Evolutionary conservation across 1,139 yeast genomes (phyloP).

Genomic region (Debaryomyces robertsiae): DNA sequence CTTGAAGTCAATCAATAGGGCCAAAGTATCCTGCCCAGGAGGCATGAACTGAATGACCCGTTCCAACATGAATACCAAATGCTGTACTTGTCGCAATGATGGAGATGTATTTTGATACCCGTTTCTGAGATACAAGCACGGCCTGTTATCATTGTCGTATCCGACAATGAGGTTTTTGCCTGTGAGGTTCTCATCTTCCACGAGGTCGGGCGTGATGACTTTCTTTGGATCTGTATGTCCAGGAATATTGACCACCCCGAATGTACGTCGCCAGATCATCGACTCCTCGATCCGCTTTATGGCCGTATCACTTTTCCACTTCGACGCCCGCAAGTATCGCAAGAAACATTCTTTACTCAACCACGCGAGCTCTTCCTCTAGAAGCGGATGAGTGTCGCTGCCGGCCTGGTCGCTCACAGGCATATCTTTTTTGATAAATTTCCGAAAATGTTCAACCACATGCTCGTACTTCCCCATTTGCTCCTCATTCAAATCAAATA

Average conservation of each 20-base stretch:
- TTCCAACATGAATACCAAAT: conserved; percentile 88
- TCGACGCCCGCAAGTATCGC: conserved; percentile 87
- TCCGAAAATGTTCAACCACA: conserved; percentile 28
- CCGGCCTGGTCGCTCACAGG: conserved; percentile 26
- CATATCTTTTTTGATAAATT: conserved; percentile 23
- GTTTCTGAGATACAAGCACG: conserved; percentile 85
- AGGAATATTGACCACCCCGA: conserved; percentile 72
- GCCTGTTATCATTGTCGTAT: conserved; percentile 84
- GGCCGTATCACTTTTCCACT: conserved; percentile 77
- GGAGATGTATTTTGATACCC: conserved; percentile 93
- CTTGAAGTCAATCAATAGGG: conserved; percentile 87
- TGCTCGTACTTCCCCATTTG: conserved; percentile 32
- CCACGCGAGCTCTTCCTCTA: conserved; percentile 80
- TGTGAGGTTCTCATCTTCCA: conserved; percentile 72
- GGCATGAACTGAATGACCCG: conserved; percentile 93
- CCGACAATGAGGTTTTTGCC: conserved; percentile 92
- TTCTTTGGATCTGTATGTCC: conserved; percentile 41
- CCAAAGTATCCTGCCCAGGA: conserved; percentile 90
- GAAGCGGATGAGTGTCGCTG: conserved; percentile 26
- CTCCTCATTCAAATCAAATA: conserved; percentile 29
- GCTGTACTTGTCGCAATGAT: conserved; percentile 86
- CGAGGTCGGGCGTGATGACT: conserved; percentile 59
- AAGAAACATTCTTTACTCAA: conserved; percentile 84
- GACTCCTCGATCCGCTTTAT: conserved; percentile 75
- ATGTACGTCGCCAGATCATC: conserved; percentile 87